Percentiles rank a stretch among this genome's conserved stretches.
These are phyloP conservation scores for Uronychia setigera DNA, from an alignment of 73 alveolate species.

Conservation along the genomic window DNA sequence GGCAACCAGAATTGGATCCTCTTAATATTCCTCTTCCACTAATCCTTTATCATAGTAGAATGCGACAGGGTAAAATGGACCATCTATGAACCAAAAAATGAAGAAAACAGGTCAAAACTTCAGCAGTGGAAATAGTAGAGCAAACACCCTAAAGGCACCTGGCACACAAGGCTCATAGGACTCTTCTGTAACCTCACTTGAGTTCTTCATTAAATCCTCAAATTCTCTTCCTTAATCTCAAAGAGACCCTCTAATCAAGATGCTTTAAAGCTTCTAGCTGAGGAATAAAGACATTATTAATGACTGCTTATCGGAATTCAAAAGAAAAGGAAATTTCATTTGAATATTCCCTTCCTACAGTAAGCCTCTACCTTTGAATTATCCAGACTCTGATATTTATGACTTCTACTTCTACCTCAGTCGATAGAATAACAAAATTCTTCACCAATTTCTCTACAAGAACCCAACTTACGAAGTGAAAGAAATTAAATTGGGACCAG, in stretches of 20 bases:
- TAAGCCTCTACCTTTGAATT: background rate
- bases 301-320: conserved; percentile 41
- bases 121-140: background rate
- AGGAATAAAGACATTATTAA: conserved; percentile 8
- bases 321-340: conserved; percentile 40
- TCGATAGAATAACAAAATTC: conserved; percentile 16
- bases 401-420: conserved; percentile 30
- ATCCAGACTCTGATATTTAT: conserved; percentile 21
- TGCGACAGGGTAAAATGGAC: no score
- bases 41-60: no score
- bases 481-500: background rate
- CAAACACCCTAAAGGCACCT: background rate
- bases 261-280: background rate
- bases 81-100: background rate
- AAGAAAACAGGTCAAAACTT: background rate
- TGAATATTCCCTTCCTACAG: conserved; percentile 42
- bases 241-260: background rate
- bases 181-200: background rate
- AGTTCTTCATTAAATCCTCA: conserved; percentile 5
- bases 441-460: conserved; percentile 19
- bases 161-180: background rate
- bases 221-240: background rate
- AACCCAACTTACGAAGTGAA: background rate
- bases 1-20: conserved; percentile 22
- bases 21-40: no score